Evolutionary conservation across 1,139 yeast species (phyloP).

Genomic region (Nakaseomyces uthaithaninus): DNA sequence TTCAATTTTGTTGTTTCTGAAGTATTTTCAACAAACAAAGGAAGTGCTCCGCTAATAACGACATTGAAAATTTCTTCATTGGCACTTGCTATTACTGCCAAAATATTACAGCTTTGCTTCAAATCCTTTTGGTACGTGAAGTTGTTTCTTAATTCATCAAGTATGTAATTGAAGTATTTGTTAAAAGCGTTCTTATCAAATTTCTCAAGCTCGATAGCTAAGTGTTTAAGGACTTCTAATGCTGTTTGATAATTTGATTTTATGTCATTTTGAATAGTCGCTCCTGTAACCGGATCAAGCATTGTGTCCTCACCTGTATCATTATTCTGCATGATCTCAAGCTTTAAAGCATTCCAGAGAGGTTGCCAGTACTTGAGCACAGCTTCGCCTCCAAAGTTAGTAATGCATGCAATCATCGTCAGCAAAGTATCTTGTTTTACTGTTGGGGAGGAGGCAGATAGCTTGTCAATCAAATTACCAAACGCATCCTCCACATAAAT

Average conservation of each 20-base stretch:
- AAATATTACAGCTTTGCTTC: conserved; percentile 52
- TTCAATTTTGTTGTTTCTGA: conserved; percentile 47
- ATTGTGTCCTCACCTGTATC: conserved; percentile 32
- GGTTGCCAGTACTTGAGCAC: conserved; percentile 57
- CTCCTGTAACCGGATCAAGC: conserved; percentile 11
- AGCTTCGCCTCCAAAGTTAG: conserved; percentile 41
- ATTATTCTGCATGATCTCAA: conserved; percentile 73
- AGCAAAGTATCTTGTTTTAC: conserved; percentile 71
- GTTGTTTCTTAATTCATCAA: conserved; percentile 51
- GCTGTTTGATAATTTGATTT: conserved; percentile 38
- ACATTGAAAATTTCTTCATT: conserved; percentile 39
- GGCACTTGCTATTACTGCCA: conserved; percentile 48
- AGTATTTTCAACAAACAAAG: conserved; percentile 33
- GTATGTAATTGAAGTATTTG: conserved; percentile 37
- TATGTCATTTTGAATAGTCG: conserved; percentile 6
- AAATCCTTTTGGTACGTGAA: conserved; percentile 47
- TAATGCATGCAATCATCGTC: conserved; percentile 52
- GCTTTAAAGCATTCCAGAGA: conserved; percentile 83
- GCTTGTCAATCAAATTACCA: conserved; percentile 72
- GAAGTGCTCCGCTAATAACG: conserved; percentile 37
- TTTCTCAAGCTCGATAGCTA: conserved; percentile 35
- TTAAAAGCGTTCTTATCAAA: conserved; percentile 35
- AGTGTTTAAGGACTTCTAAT: conserved; percentile 39
- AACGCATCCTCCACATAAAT: conserved; percentile 66
- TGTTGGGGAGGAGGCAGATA: conserved; percentile 69